Conservation (phyloP, 805 yeast genomes). For the Zygoascus flipseniorum region DNA sequence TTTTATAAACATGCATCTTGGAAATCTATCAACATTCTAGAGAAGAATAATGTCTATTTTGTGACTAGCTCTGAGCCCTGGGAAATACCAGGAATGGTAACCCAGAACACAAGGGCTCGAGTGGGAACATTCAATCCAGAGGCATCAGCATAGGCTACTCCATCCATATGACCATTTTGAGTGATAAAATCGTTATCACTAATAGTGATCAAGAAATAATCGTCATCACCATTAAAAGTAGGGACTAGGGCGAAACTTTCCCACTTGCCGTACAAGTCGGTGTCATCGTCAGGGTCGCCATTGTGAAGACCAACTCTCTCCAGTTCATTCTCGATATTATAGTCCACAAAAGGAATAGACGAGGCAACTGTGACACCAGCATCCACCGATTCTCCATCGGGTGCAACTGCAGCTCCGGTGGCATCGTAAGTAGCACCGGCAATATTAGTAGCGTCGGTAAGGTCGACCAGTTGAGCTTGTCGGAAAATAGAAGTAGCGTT, state of each 20-base stretch:
- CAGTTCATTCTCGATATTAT: conserved; percentile 6
- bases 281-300: conserved; percentile 8
- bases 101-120: conserved; percentile 14
- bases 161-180: conserved; percentile 10
- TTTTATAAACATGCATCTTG: too few relatives aligned
- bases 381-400: conserved; percentile 11
- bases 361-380: conserved; percentile 7
- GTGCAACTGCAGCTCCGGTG: conserved; percentile 9
- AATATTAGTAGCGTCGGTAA: conserved; percentile 11
- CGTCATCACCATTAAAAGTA: conserved; percentile 7
- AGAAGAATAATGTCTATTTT: too few relatives aligned
- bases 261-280: conserved; percentile 15
- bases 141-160: conserved; percentile 7
- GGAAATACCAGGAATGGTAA: conserved; percentile 1
- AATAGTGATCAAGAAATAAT: conserved; percentile 11
- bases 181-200: conserved; percentile 16
- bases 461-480: conserved; percentile 8
- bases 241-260: conserved; percentile 13
- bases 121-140: conserved; percentile 12
- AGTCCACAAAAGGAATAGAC: conserved; percentile 9
- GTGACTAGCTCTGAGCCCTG: background rate
- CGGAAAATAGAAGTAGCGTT: conserved; percentile 10
- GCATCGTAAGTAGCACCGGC: conserved; percentile 8
- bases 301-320: conserved; percentile 12
- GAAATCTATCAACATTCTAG: too few relatives aligned